phyloP scores from a whole-genome alignment of 305 asterid genomes.

The Rubia tinctorum region DNA sequence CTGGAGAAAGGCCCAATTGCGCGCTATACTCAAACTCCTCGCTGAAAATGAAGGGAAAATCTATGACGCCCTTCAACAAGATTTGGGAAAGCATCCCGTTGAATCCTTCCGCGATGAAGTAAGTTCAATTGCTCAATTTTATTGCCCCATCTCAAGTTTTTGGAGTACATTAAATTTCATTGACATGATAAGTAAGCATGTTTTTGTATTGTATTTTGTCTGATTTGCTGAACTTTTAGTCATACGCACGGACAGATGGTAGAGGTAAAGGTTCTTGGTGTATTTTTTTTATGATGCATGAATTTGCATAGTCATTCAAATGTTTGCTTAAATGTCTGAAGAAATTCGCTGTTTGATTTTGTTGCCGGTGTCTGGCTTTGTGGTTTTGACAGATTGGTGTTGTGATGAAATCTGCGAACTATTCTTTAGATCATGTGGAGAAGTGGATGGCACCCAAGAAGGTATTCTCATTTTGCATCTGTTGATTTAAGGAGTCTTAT shows the following conservation, averaged over 20 bases:
- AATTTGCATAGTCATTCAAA: background rate
- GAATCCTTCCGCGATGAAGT: constrained; percentile 96
- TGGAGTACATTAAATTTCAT: background rate
- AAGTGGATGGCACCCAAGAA: constrained; percentile 82
- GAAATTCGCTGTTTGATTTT: background rate
- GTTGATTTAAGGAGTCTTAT: background rate
- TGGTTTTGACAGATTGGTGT: constrained; percentile 61
- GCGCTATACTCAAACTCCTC: constrained; percentile 51
- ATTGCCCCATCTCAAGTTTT: background rate
- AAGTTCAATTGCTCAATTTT: background rate
- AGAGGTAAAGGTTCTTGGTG: background rate
- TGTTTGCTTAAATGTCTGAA: background rate
- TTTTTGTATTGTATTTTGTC: background rate
- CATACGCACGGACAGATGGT: background rate
- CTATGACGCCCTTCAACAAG: constrained; percentile 64
- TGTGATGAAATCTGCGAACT: constrained; percentile 62
- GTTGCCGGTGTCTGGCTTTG: background rate
- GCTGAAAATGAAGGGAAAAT: constrained; percentile 60
- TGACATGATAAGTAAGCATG: background rate
- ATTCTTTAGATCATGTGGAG: constrained; percentile 44
- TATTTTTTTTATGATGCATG: background rate
- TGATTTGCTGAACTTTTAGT: background rate
- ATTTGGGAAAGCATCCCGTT: constrained; percentile 82
- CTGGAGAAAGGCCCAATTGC: constrained; percentile 87
- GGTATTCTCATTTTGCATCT: constrained; percentile 26